phyloP scores from a whole-genome alignment of 768 basidiomycete species.

The Leccinum uliginosum region DNA sequence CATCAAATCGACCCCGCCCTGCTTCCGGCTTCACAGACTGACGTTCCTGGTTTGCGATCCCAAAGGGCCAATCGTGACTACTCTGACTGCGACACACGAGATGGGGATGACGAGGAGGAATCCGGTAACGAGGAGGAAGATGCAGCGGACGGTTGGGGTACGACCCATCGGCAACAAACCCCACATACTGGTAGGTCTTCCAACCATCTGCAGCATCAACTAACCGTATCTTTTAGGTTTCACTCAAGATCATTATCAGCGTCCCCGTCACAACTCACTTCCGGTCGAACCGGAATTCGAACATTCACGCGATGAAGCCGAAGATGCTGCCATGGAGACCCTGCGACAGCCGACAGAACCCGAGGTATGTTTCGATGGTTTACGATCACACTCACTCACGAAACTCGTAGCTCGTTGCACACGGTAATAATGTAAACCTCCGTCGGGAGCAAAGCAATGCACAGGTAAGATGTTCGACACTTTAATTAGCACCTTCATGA shows the following conservation, averaged over 20 bases:
- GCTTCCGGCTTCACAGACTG: not conserved
- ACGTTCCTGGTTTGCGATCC: too few species aligned
- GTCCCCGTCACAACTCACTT: not conserved
- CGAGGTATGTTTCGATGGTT: too few species aligned
- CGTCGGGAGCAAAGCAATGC: too few species aligned
- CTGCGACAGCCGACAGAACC: too few species aligned
- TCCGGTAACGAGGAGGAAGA: not conserved
- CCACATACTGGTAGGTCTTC: not conserved
- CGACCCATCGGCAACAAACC: not conserved
- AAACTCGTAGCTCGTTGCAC: too few species aligned
- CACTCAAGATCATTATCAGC: not conserved
- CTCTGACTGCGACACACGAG: not conserved
- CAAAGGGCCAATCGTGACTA: not conserved
- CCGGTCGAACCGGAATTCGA: not conserved
- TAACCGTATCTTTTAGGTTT: not conserved
- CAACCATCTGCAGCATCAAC: not conserved
- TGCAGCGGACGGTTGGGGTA: not conserved
- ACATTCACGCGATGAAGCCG: not conserved
- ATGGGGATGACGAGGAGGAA: not conserved
- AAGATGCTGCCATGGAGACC: not conserved
- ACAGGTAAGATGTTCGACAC: too few species aligned
- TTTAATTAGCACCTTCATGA: too few species aligned
- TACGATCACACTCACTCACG: too few species aligned
- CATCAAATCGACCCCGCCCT: not conserved
- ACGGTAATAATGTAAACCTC: too few species aligned